Percentiles rank a stretch among this genome's conserved stretches.
Evolutionary conservation across 192 early-diverging fungal species (phyloP).

Genomic region (Rhizophagus prolifer): DNA sequence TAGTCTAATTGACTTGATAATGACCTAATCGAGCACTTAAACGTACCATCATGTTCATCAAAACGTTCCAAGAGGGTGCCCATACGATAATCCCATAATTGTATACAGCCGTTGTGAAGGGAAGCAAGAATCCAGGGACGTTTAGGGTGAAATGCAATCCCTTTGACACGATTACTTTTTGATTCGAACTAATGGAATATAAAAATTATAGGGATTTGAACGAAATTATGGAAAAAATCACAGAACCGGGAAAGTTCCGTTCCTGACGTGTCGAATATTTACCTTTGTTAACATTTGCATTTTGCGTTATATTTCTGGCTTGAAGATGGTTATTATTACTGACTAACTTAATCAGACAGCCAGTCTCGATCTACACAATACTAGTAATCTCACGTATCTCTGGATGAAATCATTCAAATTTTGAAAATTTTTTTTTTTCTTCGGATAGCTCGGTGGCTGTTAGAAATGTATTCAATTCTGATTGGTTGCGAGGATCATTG

Average conservation of each 20-base stretch:
- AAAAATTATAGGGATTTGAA: not conserved
- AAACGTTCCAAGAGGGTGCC: constrained; percentile 96
- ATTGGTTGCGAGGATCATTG: not conserved
- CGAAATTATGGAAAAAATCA: not conserved
- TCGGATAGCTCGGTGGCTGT: not conserved
- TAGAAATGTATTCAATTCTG: not conserved
- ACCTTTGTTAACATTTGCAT: constrained; percentile 85
- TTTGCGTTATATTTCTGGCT: constrained; percentile 22
- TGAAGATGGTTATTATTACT: not conserved
- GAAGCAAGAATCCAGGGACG: constrained; percentile 98
- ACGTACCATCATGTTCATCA: constrained; percentile 97
- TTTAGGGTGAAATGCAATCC: constrained; percentile 94
- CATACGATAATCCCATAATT: constrained; percentile 99
- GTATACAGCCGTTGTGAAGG: constrained; percentile 95
- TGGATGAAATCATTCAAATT: constrained; percentile 2
- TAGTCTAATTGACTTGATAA: not conserved
- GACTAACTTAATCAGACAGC: not conserved
- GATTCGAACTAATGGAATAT: constrained; percentile 83
- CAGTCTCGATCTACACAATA: not conserved
- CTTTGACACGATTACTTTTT: constrained; percentile 98
- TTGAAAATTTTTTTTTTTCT: not conserved
- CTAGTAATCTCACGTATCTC: not conserved
- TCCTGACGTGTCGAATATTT: not conserved
- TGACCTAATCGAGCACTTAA: not conserved
- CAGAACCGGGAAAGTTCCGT: not conserved